Percentiles rank a stretch among this genome's conserved stretches.
Conservation (phyloP, 345 rosid species). For the Salix viminalis region DNA sequence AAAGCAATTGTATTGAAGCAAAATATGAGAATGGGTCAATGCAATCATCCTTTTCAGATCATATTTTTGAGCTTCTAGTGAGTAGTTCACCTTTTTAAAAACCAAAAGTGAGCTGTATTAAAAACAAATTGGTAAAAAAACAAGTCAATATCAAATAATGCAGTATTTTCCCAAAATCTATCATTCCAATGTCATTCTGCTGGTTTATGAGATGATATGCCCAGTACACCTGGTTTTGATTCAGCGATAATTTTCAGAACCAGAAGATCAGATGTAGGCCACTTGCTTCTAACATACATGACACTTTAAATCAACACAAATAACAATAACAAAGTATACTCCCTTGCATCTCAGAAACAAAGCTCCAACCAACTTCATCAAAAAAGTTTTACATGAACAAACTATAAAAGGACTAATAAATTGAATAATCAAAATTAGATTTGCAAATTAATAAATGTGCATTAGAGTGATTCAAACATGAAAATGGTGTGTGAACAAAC, state of each 20-base stretch:
- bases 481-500: neutral
- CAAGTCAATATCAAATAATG: neutral
- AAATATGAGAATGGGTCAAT: neutral
- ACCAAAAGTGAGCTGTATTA: neutral
- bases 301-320: neutral
- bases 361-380: neutral
- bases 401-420: neutral
- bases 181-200: neutral
- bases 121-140: neutral
- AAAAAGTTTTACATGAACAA: neutral
- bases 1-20: neutral
- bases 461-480: neutral
- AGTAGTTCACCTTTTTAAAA: neutral
- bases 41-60: neutral
- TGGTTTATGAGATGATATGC: neutral
- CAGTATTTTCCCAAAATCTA: neutral
- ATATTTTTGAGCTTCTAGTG: neutral
- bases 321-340: neutral
- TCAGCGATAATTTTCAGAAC: neutral
- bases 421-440: neutral
- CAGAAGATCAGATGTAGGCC: neutral
- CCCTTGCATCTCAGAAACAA: neutral
- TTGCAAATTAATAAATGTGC: neutral
- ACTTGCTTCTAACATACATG: neutral
- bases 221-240: neutral